Evolutionary conservation across 352 stramenopile species (phyloP).

Genomic region (Phytophthora podocarpi): DNA sequence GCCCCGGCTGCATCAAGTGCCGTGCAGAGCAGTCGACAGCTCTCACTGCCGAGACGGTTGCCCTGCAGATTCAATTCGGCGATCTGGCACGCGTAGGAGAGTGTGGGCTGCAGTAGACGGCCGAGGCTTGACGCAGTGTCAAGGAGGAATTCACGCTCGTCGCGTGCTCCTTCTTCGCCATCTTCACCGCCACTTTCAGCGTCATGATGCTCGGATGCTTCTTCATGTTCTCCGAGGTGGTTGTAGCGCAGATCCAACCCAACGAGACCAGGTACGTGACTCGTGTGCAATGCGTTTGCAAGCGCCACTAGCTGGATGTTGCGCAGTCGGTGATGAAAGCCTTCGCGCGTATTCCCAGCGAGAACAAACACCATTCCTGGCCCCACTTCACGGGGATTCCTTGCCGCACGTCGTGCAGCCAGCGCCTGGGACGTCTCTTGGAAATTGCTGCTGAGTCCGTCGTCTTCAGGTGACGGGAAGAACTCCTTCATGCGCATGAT

Average conservation of each 20-base stretch:
- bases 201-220: slow-evolving; percentile 19
- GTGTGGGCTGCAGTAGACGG: slow-evolving; percentile 50
- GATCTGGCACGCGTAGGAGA: slow-evolving; percentile 57
- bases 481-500: slow-evolving; percentile 50
- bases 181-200: slow-evolving; percentile 22
- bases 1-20: slow-evolving; percentile 43
- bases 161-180: slow-evolving; percentile 18
- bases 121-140: slow-evolving; percentile 53
- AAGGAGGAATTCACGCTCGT: slow-evolving; percentile 51
- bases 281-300: slow-evolving; percentile 53
- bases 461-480: slow-evolving; percentile 43
- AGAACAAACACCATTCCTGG: slow-evolving; percentile 36
- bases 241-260: slow-evolving; percentile 63
- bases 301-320: slow-evolving; percentile 75
- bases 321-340: slow-evolving; percentile 63
- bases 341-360: slow-evolving; percentile 58
- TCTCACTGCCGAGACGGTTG: slow-evolving; percentile 67
- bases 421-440: slow-evolving; percentile 53
- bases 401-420: slow-evolving; percentile 41
- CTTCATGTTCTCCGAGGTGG: slow-evolving; percentile 48
- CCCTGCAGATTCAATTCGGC: slow-evolving; percentile 59
- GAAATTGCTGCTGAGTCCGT: slow-evolving; percentile 38
- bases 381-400: slow-evolving; percentile 2
- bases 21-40: slow-evolving; percentile 57
- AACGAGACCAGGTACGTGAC: slow-evolving; percentile 43